Evolutionary conservation across 768 basidiomycete species (phyloP), one percentile per base, ranked within the genome.

Genomic region (Macrolepiota dolichaula): DNA sequence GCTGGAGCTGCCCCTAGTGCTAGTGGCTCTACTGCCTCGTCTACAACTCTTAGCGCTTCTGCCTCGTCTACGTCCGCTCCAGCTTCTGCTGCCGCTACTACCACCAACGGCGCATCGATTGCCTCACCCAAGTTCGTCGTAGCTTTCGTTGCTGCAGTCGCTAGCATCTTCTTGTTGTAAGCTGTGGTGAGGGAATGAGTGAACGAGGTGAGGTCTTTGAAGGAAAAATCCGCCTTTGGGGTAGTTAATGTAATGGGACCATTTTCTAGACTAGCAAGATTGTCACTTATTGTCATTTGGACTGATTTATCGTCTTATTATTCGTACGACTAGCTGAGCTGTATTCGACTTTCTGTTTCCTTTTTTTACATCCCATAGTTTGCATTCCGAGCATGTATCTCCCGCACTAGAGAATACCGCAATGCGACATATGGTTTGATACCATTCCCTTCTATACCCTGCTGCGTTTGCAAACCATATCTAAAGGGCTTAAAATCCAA

Each of bases 161-260:
- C 75, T 56, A 78, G 77, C 57, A 73, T 84, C 71, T 74, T 81
- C 62, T 79, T 84, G 62, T 70, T 85, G 62, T 86, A 77, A 79
- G 65, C 32, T 19, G 25, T 12, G 49, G 47, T 25, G 24, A 52
- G 38, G 15, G 29, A 25, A 27, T 17, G 59, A 50, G 25, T 40
- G 59, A 46, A 53, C 51, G 59, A 53, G 59, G 59, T 60, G 59
- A 60, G 59, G 32, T 35, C 42, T 29, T 54, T 19, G 52, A 55
- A 54, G 53, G 52, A 44, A 61, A 49, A 55, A 54, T 54, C 38
- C 47, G 24, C 36, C 12, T 37, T 50, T 46, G 44, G 44, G 59
- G 44, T 55, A 55, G 35, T 55, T 55, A 55, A 54, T 61, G 52
- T 35, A 54, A 44, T 29, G 52, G 59, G 59, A 61, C 52, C 19